These are phyloP conservation scores for Hygrophoropsis aurantiaca DNA, from an alignment of 768 basidiomycete species.

Conservation along the genomic window DNA sequence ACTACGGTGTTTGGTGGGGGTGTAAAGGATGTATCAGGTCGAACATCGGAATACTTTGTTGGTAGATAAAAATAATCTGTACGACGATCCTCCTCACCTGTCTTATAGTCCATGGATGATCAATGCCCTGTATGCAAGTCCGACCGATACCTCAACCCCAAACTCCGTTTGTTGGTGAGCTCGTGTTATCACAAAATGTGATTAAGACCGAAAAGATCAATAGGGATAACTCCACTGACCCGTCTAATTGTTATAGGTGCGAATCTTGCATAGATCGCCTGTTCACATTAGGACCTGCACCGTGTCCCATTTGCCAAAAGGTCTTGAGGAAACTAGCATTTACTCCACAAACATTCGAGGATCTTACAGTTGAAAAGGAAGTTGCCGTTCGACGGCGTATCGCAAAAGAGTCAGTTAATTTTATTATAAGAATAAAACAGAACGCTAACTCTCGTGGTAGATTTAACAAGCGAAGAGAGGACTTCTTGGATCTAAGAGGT, in stretches of 20 bases:
- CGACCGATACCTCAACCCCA: slow-evolving; percentile 93
- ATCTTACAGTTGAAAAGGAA: slow-evolving; percentile 91
- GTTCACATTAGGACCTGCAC: slow-evolving; percentile 93
- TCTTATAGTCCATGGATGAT: slow-evolving; percentile 77
- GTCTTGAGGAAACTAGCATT: slow-evolving; percentile 92
- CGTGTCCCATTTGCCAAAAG: slow-evolving; percentile 91
- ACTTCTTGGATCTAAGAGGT: slow-evolving; percentile 74
- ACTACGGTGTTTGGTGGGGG: slow-evolving; percentile 77
- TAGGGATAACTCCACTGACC: slow-evolving; percentile 9
- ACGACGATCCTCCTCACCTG: slow-evolving; percentile 5
- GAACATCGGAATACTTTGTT: slow-evolving; percentile 80
- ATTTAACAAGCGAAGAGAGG: slow-evolving; percentile 92
- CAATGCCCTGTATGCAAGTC: slow-evolving; percentile 97
- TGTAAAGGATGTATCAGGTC: slow-evolving; percentile 82
- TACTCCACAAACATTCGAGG: slow-evolving; percentile 92
- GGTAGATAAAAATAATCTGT: slow-evolving; percentile 26
- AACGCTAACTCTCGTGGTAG: slow-evolving; percentile 38
- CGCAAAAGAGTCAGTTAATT: slow-evolving; percentile 72
- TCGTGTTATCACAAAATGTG: slow-evolving; percentile 99
- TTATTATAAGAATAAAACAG: neutral
- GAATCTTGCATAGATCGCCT: slow-evolving; percentile 97
- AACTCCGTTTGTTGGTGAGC: slow-evolving; percentile 89
- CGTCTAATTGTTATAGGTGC: slow-evolving; percentile 63
- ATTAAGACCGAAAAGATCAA: slow-evolving; percentile 14
- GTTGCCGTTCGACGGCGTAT: slow-evolving; percentile 85